phyloP scores from a whole-genome alignment of 768 basidiomycete species.

The Scleroderma citrinum region DNA sequence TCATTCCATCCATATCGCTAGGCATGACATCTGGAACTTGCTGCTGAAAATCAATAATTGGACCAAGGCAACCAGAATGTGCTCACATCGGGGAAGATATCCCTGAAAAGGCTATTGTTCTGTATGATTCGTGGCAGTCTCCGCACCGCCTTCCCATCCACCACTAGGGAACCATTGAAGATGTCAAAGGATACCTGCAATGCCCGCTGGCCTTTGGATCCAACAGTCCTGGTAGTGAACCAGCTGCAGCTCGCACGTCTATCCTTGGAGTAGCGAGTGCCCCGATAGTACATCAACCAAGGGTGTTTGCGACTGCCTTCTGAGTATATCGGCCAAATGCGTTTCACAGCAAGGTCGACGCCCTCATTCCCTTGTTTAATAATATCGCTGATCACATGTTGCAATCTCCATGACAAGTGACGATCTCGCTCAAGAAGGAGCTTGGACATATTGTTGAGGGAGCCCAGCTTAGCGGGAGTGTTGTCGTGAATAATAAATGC shows the following conservation, averaged over 20 bases:
- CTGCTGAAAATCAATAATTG: not conserved
- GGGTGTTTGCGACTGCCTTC: too few relatives aligned
- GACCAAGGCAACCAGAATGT: too few relatives aligned
- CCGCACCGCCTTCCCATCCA: conserved; percentile 8
- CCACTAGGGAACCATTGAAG: conserved; percentile 4
- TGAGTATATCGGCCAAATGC: not conserved
- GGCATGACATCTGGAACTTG: too few relatives aligned
- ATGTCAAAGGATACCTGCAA: not conserved
- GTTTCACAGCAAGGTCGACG: not conserved
- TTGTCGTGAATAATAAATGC: not conserved
- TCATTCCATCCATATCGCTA: too few relatives aligned
- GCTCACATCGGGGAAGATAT: too few relatives aligned
- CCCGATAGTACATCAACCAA: not conserved
- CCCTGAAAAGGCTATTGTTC: not conserved
- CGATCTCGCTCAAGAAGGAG: not conserved
- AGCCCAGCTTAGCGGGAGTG: not conserved
- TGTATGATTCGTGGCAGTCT: not conserved
- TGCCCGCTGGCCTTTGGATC: too few relatives aligned
- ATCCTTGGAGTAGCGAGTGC: too few relatives aligned
- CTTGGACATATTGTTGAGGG: not conserved
- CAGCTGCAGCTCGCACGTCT: too few relatives aligned
- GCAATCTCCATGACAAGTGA: not conserved
- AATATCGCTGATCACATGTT: too few relatives aligned
- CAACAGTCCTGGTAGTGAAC: too few relatives aligned
- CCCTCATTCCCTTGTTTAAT: not conserved